Conservation (phyloP, 2,329 filamentous ascomycete genomes). For the Venturia carpophila region DNA sequence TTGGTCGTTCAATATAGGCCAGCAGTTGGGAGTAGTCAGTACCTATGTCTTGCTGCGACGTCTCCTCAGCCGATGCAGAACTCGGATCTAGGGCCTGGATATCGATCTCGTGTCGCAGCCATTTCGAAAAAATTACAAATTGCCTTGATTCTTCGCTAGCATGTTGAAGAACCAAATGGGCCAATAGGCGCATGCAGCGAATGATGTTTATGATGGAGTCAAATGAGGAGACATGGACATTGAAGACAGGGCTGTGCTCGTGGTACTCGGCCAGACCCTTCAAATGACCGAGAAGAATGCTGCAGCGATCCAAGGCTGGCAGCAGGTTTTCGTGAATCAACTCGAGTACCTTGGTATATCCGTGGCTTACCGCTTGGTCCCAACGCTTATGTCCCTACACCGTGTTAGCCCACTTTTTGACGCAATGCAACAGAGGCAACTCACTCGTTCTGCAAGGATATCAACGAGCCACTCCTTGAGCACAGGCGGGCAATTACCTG, state of each 20-base stretch:
- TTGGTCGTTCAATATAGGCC: slow-evolving; percentile 65
- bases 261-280: slow-evolving; percentile 77
- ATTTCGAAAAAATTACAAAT: slow-evolving; percentile 71
- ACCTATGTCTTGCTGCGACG: slow-evolving; percentile 66
- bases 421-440: slow-evolving; percentile 24
- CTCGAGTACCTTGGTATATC: slow-evolving; percentile 67
- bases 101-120: slow-evolving; percentile 79
- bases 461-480: slow-evolving; percentile 86
- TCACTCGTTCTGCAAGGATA: slow-evolving; percentile 67
- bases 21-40: slow-evolving; percentile 67
- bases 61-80: slow-evolving; percentile 55
- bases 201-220: slow-evolving; percentile 54
- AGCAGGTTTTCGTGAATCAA: slow-evolving; percentile 82
- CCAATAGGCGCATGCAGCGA: slow-evolving; percentile 65
- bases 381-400: slow-evolving; percentile 80
- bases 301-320: slow-evolving; percentile 75
- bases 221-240: slow-evolving; percentile 39
- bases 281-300: slow-evolving; percentile 72
- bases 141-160: slow-evolving; percentile 70
- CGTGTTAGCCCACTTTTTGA: not conserved
- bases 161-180: slow-evolving; percentile 62
- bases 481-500: slow-evolving; percentile 66
- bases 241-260: slow-evolving; percentile 53
- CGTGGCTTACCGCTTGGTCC: slow-evolving; percentile 77
- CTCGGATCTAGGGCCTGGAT: slow-evolving; percentile 58